Evolutionary conservation across 2,329 filamentous ascomycete species (phyloP), one percentile per base, ranked within the genome.

Genomic region (Paraphaeosphaeria sporulosa): DNA sequence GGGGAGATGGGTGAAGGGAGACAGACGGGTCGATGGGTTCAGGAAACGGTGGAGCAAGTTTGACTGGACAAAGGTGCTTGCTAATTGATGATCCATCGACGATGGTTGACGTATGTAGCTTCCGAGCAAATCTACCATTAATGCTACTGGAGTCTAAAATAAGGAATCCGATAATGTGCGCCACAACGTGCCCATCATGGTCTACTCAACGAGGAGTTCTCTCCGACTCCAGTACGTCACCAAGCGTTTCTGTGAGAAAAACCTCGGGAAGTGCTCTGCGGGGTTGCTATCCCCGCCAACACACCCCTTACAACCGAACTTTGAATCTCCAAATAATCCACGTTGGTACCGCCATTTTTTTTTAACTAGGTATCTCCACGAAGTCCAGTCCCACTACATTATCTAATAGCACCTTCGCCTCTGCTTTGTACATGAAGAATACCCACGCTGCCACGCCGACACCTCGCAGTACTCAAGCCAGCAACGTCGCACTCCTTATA

Each of bases 41-140:
- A 90, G 87, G 81, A 94, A 90, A 81, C 84, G 87, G 48, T 99
- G 95, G 95, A 87, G 87, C 68, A 93, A 93, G 80, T 97, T 95
- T 81, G 95, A 99, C 82, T 99, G 95, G 90, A 90, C 88, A 30
- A 85, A 85, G 66, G 82, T 88, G 32, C 77, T 90, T 65, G 79
- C 84, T 42, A 85, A 87, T 67, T 82, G 76, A 47, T 65, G 54
- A 48, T 7, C 1, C 5, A 7, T 19, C 27, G 43, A 38, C 4
- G n/a, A 15, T 15, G 23, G 5, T 17, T n/a, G 17, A 40, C 25
- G 5, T 40, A 21, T 51, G 8, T 51, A 17, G 44, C 17, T 21
- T 23, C 19, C 5, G 19, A 21, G 10, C 21, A 23, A 21, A 44
- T 23, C 42, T 19, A 44, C 10, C 17, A 3, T 23, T 2, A 23